These are phyloP conservation scores for Suhomyces anneliseae DNA, from an alignment of 1,139 yeast genomes.

Conservation along the genomic window DNA sequence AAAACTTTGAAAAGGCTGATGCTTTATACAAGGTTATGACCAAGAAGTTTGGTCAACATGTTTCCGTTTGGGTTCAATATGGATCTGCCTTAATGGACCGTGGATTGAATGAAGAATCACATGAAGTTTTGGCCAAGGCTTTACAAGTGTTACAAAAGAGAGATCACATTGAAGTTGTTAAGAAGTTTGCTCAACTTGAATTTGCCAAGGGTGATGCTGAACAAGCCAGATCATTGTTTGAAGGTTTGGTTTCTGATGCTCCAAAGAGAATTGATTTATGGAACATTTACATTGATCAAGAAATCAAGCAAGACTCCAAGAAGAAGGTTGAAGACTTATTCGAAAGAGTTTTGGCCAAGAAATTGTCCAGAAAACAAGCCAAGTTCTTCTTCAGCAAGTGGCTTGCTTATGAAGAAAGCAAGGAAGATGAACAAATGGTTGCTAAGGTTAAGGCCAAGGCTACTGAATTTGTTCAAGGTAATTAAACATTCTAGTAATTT, in stretches of 20 bases:
- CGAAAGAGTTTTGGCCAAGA: constrained; percentile 71
- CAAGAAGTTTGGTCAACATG: constrained; percentile 78
- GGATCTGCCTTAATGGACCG: constrained; percentile 74
- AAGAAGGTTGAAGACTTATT: constrained; percentile 72
- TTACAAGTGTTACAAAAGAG: constrained; percentile 71
- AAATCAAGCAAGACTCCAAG: constrained; percentile 61
- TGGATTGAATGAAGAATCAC: constrained; percentile 58
- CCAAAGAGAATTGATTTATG: constrained; percentile 92
- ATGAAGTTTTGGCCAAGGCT: constrained; percentile 69
- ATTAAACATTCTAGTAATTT: not conserved
- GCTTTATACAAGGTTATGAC: constrained; percentile 62
- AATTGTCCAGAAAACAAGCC: constrained; percentile 86
- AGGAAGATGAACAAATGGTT: constrained; percentile 66
- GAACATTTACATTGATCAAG: constrained; percentile 94
- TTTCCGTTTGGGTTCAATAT: constrained; percentile 75
- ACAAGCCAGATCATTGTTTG: constrained; percentile 92
- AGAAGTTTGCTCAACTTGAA: constrained; percentile 88
- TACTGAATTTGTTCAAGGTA: constrained; percentile 59
- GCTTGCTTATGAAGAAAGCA: constrained; percentile 74
- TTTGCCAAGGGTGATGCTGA: constrained; percentile 85
- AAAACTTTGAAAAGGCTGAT: constrained; percentile 69
- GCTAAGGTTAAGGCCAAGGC: constrained; percentile 93
- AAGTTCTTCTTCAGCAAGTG: constrained; percentile 93
- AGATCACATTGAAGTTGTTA: constrained; percentile 76
- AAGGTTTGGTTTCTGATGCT: constrained; percentile 85